Percentiles rank a stretch among this genome's conserved stretches.
Evolutionary conservation across 371 early-diverging fungal genomes (phyloP).

Genomic region (Mortierella sp.): DNA sequence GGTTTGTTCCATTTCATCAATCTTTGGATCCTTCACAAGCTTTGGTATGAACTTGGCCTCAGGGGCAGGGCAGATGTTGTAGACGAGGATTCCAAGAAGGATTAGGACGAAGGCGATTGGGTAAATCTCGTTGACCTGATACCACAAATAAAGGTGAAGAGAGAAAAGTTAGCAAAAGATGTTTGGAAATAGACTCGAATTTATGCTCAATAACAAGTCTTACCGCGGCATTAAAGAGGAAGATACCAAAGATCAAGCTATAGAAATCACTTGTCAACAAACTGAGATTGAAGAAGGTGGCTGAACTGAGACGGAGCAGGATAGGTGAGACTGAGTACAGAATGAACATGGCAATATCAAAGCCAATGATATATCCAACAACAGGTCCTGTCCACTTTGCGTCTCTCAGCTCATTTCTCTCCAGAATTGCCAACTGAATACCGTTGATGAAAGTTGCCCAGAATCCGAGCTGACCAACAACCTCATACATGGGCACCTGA

Average conservation of each 20-base stretch:
- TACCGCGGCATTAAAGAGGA: slow-evolving; percentile 71
- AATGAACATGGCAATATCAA: slow-evolving; percentile 73
- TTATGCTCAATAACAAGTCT: slow-evolving; percentile 12
- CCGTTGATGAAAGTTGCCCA: slow-evolving; percentile 79
- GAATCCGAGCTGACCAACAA: slow-evolving; percentile 77
- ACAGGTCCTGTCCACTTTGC: slow-evolving; percentile 61
- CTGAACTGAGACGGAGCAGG: slow-evolving; percentile 75
- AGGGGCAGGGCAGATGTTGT: slow-evolving; percentile 68
- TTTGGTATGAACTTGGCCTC: slow-evolving; percentile 39
- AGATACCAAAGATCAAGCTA: slow-evolving; percentile 76
- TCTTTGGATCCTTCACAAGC: slow-evolving; percentile 9
- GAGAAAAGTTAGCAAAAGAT: neutral
- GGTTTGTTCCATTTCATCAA: slow-evolving; percentile 5
- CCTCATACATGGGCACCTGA: slow-evolving; percentile 76
- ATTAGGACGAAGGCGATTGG: slow-evolving; percentile 75
- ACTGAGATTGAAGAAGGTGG: slow-evolving; percentile 83
- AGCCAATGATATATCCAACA: slow-evolving; percentile 71
- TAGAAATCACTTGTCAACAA: slow-evolving; percentile 85
- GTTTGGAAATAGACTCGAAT: too few relatives aligned
- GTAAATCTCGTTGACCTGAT: slow-evolving; percentile 66
- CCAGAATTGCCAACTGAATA: slow-evolving; percentile 75
- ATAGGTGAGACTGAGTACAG: slow-evolving; percentile 78
- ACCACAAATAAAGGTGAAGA: neutral
- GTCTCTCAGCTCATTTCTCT: slow-evolving; percentile 62
- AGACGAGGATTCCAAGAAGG: slow-evolving; percentile 72